These are phyloP conservation scores for Mangifera indica DNA, from an alignment of 345 rosid species.

Conservation along the genomic window DNA sequence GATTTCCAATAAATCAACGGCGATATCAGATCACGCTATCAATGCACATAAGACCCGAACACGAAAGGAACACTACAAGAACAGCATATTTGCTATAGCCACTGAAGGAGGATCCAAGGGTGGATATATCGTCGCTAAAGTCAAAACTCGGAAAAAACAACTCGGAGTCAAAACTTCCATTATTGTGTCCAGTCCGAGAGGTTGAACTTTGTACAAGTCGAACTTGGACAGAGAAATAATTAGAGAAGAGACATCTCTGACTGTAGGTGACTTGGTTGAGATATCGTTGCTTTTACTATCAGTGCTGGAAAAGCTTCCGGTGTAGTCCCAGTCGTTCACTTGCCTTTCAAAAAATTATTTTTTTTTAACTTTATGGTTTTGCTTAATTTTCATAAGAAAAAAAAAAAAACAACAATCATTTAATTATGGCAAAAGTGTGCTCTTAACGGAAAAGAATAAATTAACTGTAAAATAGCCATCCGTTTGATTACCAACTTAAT, in stretches of 20 bases:
- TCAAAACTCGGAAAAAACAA: conserved; percentile 36
- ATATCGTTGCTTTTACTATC: conserved; percentile 46
- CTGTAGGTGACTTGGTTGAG: conserved; percentile 40
- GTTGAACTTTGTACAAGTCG: conserved; percentile 15
- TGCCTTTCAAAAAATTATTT: background rate
- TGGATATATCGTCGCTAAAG: conserved; percentile 26
- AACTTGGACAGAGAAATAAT: conserved; percentile 9
- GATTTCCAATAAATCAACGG: conserved; percentile 33
- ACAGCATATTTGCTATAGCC: conserved; percentile 21
- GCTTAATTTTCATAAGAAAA: conserved; percentile 21
- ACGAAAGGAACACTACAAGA: conserved; percentile 35
- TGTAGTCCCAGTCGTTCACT: background rate
- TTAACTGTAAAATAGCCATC: conserved; percentile 40
- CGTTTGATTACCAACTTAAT: too few relatives aligned
- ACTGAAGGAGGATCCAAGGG: conserved; percentile 41
- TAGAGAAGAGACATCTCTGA: conserved; percentile 11
- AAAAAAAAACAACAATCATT: background rate
- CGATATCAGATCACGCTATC: conserved; percentile 40
- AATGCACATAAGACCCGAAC: conserved; percentile 24
- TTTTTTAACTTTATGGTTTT: background rate
- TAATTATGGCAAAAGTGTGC: conserved; percentile 28
- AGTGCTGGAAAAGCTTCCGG: conserved; percentile 32
- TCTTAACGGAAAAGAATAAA: conserved; percentile 40
- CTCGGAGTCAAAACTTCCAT: conserved; percentile 43
- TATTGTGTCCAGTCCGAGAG: conserved; percentile 24